Conservation (phyloP, 176 grass and related monocot genomes). For the Coix lacrymajobi region DNA sequence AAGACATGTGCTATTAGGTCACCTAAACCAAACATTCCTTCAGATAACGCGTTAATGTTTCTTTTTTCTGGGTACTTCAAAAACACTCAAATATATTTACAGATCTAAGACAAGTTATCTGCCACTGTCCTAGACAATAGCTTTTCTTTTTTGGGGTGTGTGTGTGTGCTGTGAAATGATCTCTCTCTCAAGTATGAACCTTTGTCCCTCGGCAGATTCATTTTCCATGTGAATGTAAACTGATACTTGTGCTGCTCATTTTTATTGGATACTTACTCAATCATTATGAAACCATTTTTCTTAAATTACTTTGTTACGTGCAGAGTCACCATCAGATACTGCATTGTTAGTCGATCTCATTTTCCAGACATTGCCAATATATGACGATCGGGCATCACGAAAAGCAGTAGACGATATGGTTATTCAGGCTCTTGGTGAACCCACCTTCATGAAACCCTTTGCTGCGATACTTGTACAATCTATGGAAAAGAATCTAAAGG, state of each 20-base stretch:
- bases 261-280: neutral
- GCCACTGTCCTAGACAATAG: neutral
- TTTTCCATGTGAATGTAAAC: neutral
- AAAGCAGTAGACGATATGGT: slow-evolving; percentile 85
- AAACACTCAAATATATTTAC: neutral
- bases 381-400: slow-evolving; percentile 86
- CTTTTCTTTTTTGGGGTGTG: neutral
- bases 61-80: neutral
- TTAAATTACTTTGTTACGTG: slow-evolving; percentile 18
- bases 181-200: neutral
- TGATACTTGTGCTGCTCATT: neutral
- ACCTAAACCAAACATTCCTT: neutral
- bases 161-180: neutral
- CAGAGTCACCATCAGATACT: slow-evolving; percentile 54
- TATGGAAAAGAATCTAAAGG: slow-evolving; percentile 84
- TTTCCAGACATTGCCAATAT: slow-evolving; percentile 79
- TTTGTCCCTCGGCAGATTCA: neutral
- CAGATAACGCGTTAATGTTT: neutral
- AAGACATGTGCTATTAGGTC: neutral
- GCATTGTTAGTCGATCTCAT: slow-evolving; percentile 68
- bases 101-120: neutral
- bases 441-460: slow-evolving; percentile 77
- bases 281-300: slow-evolving; percentile 22
- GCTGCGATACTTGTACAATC: slow-evolving; percentile 69
- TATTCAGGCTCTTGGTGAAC: slow-evolving; percentile 57